Evolutionary conservation across 352 stramenopile species (phyloP).

Genomic region (Phytophthora pistaciae): DNA sequence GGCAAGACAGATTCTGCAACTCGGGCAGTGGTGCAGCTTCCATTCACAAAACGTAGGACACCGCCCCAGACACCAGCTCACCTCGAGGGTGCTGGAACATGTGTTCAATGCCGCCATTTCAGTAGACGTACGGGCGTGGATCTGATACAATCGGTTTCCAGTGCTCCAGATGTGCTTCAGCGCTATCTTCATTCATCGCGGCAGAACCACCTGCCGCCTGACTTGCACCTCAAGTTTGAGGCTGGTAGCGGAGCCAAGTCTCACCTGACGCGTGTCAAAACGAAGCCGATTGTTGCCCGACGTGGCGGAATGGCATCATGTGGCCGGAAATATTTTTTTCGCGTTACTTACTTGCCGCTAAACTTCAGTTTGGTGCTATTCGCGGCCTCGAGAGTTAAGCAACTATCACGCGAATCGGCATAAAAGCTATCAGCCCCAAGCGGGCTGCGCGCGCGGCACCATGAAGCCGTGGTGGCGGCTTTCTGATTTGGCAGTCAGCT

Average conservation of each 20-base stretch:
- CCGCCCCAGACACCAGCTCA: not conserved
- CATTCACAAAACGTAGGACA: not conserved
- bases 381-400: slow-evolving; percentile 8
- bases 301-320: not conserved
- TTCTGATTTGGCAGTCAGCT: slow-evolving; percentile 30
- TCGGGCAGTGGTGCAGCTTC: too few species aligned
- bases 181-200: slow-evolving; percentile 25
- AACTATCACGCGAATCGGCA: slow-evolving; percentile 12
- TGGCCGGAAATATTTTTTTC: slow-evolving; percentile 8
- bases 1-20: too few species aligned
- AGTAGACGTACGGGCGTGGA: slow-evolving; percentile 7
- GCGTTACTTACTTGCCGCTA: not conserved
- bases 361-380: slow-evolving; percentile 2
- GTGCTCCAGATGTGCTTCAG: slow-evolving; percentile 13
- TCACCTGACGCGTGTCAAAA: slow-evolving; percentile 8
- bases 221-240: not conserved
- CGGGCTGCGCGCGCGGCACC: not conserved
- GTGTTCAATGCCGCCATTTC: slow-evolving; percentile 3
- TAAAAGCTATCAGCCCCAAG: not conserved
- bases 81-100: not conserved
- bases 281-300: slow-evolving; percentile 16
- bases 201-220: slow-evolving; percentile 13
- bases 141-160: slow-evolving; percentile 27
- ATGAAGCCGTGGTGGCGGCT: slow-evolving; percentile 15
- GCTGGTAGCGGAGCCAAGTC: slow-evolving; percentile 3